phyloP scores from a whole-genome alignment of 257 asterid species.

The Penstemon eatonii region DNA sequence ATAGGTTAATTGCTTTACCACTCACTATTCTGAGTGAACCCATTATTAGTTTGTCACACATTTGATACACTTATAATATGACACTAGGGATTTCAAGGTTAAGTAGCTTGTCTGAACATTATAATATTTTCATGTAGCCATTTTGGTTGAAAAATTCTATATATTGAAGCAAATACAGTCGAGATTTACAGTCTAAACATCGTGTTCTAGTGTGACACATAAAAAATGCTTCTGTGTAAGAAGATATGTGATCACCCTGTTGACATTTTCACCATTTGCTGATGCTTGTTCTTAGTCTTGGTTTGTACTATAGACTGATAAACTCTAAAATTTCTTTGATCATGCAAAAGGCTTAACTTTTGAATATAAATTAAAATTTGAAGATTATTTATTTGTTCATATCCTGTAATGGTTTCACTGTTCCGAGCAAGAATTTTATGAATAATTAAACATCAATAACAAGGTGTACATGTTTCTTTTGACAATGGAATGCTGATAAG shows the following conservation, averaged over 20 bases:
- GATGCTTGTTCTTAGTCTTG: not conserved
- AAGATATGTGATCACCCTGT: not conserved
- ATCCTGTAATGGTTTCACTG: not conserved
- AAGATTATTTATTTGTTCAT: not conserved
- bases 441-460: not conserved
- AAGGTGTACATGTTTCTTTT: not conserved
- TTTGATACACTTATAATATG: not conserved
- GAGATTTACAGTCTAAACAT: not conserved
- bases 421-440: not conserved
- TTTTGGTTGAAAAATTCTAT: not conserved
- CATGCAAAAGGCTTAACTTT: not conserved
- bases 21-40: not conserved
- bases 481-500: slow-evolving; percentile 23
- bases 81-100: not conserved
- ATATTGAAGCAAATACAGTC: not conserved
- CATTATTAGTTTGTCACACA: not conserved
- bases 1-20: too few relatives aligned
- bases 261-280: not conserved
- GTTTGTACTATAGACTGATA: not conserved
- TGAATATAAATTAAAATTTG: not conserved
- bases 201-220: not conserved
- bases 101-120: not conserved
- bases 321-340: not conserved
- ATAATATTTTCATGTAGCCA: not conserved
- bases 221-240: not conserved